Base-by-base conservation (phyloP, 306 rosid species). In the Arachis stenosperma region DNA sequence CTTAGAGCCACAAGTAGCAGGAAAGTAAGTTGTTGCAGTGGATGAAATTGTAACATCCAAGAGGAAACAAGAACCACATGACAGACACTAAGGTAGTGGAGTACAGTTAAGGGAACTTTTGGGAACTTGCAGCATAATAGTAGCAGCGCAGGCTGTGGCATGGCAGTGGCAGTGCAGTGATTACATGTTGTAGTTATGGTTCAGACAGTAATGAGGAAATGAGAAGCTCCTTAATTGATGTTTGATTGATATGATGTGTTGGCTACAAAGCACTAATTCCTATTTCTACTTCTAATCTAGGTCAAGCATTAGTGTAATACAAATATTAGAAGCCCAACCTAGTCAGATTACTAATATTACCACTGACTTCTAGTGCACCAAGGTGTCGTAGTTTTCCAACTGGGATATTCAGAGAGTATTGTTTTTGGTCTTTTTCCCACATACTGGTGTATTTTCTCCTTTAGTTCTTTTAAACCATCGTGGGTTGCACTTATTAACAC, bases 401-500 rank as follows among this genome's bases (percentile, higher is more conserved):
- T n/a, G 51, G 71, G 30, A 52, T 44, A 43, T 53, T 67, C 72
- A 11, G 78, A 55, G 42, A 57, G 41, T 37, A 70, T 65, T 67
- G 41, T 33, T 30, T 70, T 52, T 43, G 65, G 46, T 27, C 7
- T 43, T 65, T 67, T 74, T 55, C 4, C 46, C 37, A 15, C 5
- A 15, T 29, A 27, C 48, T 5, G n/a, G 29, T 71, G 77, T 36
- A 67, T 75, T 41, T 67, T 55, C 10, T 37, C 14, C 59, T 15
- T 76, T 56, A 44, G 9, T 60, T 62, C 55, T 61, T 48, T 29
- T 66, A 67, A 73, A 56, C 17, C 70, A 47, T 78, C 70, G 47
- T 67, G 73, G 13, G 67, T 84, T 82, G 61, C 59, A 55, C 72
- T 61, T 56, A 42, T 50, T 58, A 68, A 79, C 73, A 73, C 71